These are phyloP conservation scores for Glycine latifolia DNA, from an alignment of 306 rosid species.

Conservation along the genomic window DNA sequence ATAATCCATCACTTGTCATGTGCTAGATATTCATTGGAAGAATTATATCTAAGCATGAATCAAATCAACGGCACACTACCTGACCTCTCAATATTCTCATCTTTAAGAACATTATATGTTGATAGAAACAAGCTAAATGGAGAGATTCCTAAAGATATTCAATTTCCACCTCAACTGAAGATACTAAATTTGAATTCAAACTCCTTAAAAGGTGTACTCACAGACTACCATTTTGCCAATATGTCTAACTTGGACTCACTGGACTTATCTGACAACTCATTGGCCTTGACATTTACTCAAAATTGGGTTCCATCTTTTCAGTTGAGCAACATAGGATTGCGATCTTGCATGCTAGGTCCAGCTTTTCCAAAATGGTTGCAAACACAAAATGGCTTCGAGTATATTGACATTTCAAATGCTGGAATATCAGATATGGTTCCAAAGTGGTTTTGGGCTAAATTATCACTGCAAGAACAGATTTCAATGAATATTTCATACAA, in stretches of 20 bases:
- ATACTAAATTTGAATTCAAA: neutral
- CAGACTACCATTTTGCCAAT: constrained; percentile 27
- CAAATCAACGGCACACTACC: constrained; percentile 3
- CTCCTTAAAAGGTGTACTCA: constrained; percentile 29
- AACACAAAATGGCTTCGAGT: neutral
- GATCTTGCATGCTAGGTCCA: constrained; percentile 43
- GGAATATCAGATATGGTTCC: neutral
- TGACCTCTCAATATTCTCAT: neutral
- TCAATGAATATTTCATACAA: neutral
- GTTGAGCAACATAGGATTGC: fast-evolving
- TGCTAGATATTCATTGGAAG: constrained; percentile 30
- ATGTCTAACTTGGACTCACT: neutral
- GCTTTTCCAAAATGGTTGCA: constrained; percentile 37
- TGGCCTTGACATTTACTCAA: neutral
- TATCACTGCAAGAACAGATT: fast-evolving
- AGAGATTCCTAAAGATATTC: neutral
- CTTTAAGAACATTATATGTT: neutral
- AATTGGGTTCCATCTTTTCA: constrained; percentile 38
- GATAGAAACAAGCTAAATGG: neutral
- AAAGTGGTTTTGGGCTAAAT: constrained; percentile 29
- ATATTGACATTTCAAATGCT: neutral
- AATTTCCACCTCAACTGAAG: neutral
- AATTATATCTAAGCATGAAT: neutral
- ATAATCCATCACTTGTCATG: constrained; percentile 27
- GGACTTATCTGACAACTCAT: neutral